A percentile compares a stretch with the other conserved stretches of the same genome.
phyloP scores from a whole-genome alignment of 257 asterid genomes.

The Solanum medicagineum region DNA sequence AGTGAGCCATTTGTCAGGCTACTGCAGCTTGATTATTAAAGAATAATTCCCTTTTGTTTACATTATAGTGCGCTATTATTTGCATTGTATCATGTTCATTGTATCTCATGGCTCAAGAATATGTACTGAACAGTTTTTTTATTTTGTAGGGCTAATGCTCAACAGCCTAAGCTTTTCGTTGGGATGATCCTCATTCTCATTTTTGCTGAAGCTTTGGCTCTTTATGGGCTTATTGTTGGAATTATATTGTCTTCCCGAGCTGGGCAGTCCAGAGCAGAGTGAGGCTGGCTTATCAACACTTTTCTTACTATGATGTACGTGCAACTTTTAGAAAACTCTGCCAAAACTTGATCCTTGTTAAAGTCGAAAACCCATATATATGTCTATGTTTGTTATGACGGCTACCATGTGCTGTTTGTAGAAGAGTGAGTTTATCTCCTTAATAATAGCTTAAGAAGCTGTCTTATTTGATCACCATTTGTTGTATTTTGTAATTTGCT shows the following conservation, averaged over 20 bases:
- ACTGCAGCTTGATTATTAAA: neutral
- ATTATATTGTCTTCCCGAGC: slow-evolving; percentile 22
- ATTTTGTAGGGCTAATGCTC: slow-evolving; percentile 18
- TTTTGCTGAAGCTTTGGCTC: slow-evolving; percentile 23
- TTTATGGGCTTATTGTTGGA: slow-evolving; percentile 27
- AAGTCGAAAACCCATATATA: neutral
- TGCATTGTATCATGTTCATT: neutral
- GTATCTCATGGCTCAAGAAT: neutral
- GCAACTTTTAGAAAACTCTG: neutral
- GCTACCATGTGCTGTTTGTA: neutral
- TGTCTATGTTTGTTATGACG: neutral
- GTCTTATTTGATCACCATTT: neutral
- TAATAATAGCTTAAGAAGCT: neutral
- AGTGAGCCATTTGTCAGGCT: neutral
- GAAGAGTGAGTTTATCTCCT: neutral
- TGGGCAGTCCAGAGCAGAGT: slow-evolving; percentile 26
- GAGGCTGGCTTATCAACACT: neutral
- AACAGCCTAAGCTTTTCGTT: slow-evolving; percentile 29
- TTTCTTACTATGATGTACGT: neutral
- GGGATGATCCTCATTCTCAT: slow-evolving; percentile 31
- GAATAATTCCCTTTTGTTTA: neutral
- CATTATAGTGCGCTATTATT: neutral
- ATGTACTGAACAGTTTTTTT: neutral
- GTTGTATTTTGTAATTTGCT: neutral
- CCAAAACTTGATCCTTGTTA: neutral